Base-by-base conservation (phyloP, 23 red algal species). In the Gracilaria domingensis region DNA sequence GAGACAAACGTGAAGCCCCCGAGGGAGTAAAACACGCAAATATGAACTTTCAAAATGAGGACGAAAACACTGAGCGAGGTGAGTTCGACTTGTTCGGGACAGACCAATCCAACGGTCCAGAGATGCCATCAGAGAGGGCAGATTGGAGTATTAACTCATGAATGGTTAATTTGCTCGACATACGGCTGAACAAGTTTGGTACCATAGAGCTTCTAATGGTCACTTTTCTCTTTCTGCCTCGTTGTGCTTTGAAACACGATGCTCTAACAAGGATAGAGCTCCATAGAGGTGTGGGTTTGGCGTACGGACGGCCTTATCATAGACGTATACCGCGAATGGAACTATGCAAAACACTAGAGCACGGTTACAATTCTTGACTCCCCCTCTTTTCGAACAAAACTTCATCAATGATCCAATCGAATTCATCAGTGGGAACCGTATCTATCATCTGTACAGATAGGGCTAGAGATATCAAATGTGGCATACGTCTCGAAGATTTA, bases 341-440 rank as follows among this genome's bases (percentile, higher is more conserved):
- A 45, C 4, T 45, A 11, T 45, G 11, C 5, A 45, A 45, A 11
- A 45, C 11, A 45, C 11, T 45, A 11, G 38, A 69, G 64, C 64
- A 69, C 33, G 16, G 26, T 37, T 37, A 37, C 4, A 17, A 69
- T 36, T 69, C 38, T 77, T 28, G 21, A 12, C 50, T 48, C 38
- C 38, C 72, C 12, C 42, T 50, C 0, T 77, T 28, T 0, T 51
- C 72, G 42, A 30, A 51, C 40, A 91, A 21, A 0, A 94, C 82
- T 35, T 87, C 75, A 49, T 94, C 92, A n/a, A 94, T 76, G 26
- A 34, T 38, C 92, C 83, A 86, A 56, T 94, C 92, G 17, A 25
- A 57, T 5, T 94, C 92, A 64, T 61, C 66, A 48, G 69, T 60
- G 34, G 92, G 92, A 51, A 94, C 92, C 8, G 60, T 77, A 25